Conservation (phyloP, 805 yeast genomes). For the Tetrapisispora phaffii region DNA sequence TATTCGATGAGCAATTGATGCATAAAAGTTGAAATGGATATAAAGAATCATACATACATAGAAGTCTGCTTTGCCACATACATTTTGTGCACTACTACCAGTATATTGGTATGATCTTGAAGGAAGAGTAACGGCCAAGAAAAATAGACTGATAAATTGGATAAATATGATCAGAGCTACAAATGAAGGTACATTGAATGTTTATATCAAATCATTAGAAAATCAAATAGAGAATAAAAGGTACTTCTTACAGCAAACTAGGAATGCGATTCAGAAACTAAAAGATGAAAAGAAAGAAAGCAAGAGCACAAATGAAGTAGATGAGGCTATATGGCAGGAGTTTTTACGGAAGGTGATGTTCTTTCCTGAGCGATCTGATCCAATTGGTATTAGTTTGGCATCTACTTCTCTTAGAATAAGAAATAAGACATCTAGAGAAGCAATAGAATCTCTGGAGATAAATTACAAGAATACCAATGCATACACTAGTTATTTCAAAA, state of each 20-base stretch:
- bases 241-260: conserved; percentile 20
- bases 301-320: neutral
- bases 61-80: too few relatives aligned
- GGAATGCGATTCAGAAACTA: conserved; percentile 11
- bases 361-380: conserved; percentile 27
- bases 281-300: neutral
- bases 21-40: too few relatives aligned
- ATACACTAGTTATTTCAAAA: conserved; percentile 12
- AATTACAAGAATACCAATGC: conserved; percentile 3
- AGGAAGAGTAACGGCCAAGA: too few relatives aligned
- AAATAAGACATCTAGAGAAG: conserved; percentile 9
- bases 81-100: too few relatives aligned
- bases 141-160: too few relatives aligned
- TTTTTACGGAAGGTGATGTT: conserved; percentile 19
- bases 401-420: conserved; percentile 12
- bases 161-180: neutral
- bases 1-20: too few relatives aligned
- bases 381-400: conserved; percentile 22
- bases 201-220: conserved; percentile 15
- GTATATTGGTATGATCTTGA: too few relatives aligned
- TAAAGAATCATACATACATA: too few relatives aligned
- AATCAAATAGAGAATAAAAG: conserved; percentile 21
- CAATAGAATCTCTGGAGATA: neutral
- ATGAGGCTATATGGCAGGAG: conserved; percentile 11
- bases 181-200: conserved; percentile 5